A percentile compares a stretch with the other conserved stretches of the same genome.
Conservation (phyloP, 305 asterid species). For the Andrographis paniculata region DNA sequence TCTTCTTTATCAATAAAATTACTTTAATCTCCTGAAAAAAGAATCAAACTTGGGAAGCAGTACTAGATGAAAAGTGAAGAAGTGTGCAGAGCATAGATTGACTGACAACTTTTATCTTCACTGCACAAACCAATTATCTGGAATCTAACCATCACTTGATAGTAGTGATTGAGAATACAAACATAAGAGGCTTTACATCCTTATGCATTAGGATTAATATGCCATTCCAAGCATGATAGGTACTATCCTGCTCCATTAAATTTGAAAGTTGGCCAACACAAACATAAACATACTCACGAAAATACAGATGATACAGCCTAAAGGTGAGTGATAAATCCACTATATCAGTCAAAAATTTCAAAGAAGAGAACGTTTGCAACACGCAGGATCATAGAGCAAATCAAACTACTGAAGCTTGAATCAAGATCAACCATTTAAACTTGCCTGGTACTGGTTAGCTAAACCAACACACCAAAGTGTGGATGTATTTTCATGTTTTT, state of each 20-base stretch:
- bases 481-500: neutral
- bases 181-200: neutral
- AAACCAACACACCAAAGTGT: neutral
- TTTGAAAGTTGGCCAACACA: neutral
- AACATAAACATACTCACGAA: neutral
- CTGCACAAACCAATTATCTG: neutral
- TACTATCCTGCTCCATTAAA: neutral
- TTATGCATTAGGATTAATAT: neutral
- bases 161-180: neutral
- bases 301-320: neutral
- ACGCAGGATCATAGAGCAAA: neutral
- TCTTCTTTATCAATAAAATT: too few relatives aligned
- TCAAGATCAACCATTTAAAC: neutral
- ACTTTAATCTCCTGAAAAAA: too few relatives aligned
- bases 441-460: neutral
- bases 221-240: neutral
- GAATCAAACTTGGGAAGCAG: too few relatives aligned
- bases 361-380: neutral
- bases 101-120: neutral
- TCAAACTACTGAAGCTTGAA: neutral
- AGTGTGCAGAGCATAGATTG: too few relatives aligned
- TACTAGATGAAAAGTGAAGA: too few relatives aligned
- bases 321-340: neutral
- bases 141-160: neutral
- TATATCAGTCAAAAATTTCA: neutral